Evolutionary conservation across 2,329 filamentous ascomycete genomes (phyloP), one percentile per base, ranked within the genome.

Genomic region (Shiraia sp.): DNA sequence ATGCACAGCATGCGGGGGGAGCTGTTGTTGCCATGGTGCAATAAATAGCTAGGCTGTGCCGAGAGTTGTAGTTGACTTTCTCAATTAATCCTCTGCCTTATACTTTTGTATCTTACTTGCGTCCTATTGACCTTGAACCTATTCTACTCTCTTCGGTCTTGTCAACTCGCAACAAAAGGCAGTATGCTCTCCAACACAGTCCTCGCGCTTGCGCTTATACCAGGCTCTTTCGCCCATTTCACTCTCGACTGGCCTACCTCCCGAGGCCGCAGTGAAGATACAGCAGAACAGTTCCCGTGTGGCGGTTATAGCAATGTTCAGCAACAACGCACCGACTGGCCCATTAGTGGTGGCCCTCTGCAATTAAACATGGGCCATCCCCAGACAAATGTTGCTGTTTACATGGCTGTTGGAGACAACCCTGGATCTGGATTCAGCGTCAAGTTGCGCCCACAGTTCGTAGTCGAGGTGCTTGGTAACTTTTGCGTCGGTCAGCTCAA

Each of bases 391-490:
- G 54, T 81, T n/a, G 73, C 77, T 43, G 71, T 82, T 25, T 74
- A 80, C 25, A 59, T 83, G 35, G 75, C 74, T 19, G 61, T 82
- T 12, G 79, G 79, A 26, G 71, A 72, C 37, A 66, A 79, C 40
- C 75, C 76, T 1, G 73, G 73, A 32, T 76, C 75, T 57, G 82
- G 81, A 67, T 90, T 85, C 77, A 89, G 86, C 75, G 77, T 85
- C 66, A 80, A 83, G 24, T 75, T 90, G 19, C 79, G 82, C 2
- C 80, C 80, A 3, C 70, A 80, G 74, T 70, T 81, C 73, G 69
- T 83, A 75, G 72, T 80, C 67, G 60, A 82, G 71, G 67, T 86
- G 60, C 68, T 79, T 13, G 84, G 86, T 32, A 75, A 77, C 32
- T 82, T 90, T 59, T 91, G 87, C 69, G 57, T 90, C 10, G 79